Evolutionary conservation across 129 eudicot species (phyloP), one percentile per base, ranked within the genome.

Genomic region (Centrapalus pauciflorus): DNA sequence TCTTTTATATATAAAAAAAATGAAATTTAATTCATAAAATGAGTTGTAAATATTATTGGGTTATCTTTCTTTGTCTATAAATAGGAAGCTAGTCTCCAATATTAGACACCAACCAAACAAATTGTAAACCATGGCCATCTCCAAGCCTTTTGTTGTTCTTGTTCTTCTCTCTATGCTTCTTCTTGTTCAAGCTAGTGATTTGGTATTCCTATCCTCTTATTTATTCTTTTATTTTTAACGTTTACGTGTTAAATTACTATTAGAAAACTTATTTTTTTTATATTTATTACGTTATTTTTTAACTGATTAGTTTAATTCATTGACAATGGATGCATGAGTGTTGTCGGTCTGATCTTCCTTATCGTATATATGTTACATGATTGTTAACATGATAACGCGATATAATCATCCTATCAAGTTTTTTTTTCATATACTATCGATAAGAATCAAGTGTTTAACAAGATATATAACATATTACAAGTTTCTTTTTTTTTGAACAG

Each of bases 111-210:
- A 74, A 37, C 60, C 26, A 55, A 56, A 25, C 32, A 66, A 61
- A 56, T 71, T 71, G 61, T 71, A 61, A 72, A 62, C 61, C 54
- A 74, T 74, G 79, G 55, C 79, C 73, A 66, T 74, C 54, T 56
- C 73, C 52, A 74, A 74, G 73, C 52, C 61, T 29, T 56, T 74
- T 66, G 52, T 55, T 30, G 73, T 19, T 66, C 61, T 74, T 57
- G 65, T 58, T 74, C 73, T 74, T 74, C 79, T 74, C 41, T 74
- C 73, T 25, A 66, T 74, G 79, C 40, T 74, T 43, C 43, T 74
- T 57, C 79, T 74, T 56, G 73, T 61, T 33, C 79, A 74, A 45
- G 79, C 79, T 66, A 71, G 56, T 56, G 79, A 64, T 35, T 26
- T 73, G 78, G 78, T 64, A 55, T 41, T 41, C 20, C 4, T 17